A percentile compares a stretch with the other conserved stretches of the same genome.
Conservation (phyloP, 2,329 filamentous ascomycete species). For the Juglanconis juglandina region DNA sequence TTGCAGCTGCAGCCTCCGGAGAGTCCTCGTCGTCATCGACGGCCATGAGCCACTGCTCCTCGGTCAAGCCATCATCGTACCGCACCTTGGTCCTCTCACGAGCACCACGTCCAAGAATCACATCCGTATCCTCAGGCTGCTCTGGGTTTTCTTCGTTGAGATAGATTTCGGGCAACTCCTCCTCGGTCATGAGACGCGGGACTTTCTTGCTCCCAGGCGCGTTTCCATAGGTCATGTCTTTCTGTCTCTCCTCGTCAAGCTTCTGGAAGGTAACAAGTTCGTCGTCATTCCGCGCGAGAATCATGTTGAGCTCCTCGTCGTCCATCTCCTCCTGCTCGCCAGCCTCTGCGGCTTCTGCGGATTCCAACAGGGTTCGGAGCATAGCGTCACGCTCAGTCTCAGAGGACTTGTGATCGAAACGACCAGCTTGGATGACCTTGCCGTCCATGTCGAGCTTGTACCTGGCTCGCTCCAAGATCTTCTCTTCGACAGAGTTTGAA, state of each 20-base stretch:
- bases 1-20: conserved; percentile 86
- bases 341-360: conserved; percentile 65
- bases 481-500: conserved; percentile 96
- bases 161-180: conserved; percentile 91
- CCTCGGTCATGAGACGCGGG: conserved; percentile 80
- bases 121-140: conserved; percentile 70
- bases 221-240: conserved; percentile 68
- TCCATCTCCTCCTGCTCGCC: conserved; percentile 95
- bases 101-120: conserved; percentile 78
- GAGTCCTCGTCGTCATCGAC: conserved; percentile 95
- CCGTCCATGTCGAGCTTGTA: conserved; percentile 99
- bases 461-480: conserved; percentile 93
- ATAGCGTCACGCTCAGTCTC: conserved; percentile 98
- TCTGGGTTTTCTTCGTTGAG: conserved; percentile 80
- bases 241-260: conserved; percentile 72
- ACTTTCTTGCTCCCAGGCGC: conserved; percentile 57
- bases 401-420: conserved; percentile 99
- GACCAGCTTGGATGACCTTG: conserved; percentile 98
- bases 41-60: conserved; percentile 98
- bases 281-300: conserved; percentile 82
- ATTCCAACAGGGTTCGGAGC: conserved; percentile 87
- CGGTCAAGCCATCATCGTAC: conserved; percentile 95
- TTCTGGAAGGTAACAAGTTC: conserved; percentile 77
- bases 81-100: conserved; percentile 91
- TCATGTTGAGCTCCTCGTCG: conserved; percentile 92